Base-by-base conservation (phyloP, 495 filamentous ascomycete species). In the Rhypophila decipiens region DNA sequence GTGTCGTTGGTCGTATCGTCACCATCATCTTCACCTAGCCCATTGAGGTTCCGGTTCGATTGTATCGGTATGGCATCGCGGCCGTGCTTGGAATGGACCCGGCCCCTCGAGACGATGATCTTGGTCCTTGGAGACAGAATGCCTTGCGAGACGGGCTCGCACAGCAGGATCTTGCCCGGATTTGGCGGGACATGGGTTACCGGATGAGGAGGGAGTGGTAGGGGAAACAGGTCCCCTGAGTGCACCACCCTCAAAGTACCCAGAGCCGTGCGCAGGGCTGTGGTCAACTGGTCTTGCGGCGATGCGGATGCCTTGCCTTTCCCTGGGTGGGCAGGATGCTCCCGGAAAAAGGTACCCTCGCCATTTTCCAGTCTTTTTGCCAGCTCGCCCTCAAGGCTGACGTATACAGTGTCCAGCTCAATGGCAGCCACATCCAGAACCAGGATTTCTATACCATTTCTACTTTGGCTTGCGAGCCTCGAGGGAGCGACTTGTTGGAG, bases 161-260 rank as follows among this genome's bases (percentile, higher is more conserved):
- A 87, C 4, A 93, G 73, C 19, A 85, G 78, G 39, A 91, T 81
- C 64, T 83, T 85, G 15, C 86, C 89, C 3, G 87, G 88, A n/a
- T 85, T 86, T 15, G 87, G 78, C 5, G 84, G 81, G 12, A 84
- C 85, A 68, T 90, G 90, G 29, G 87, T 96, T 52, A 93, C 88
- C 9, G 88, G 86, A 66, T 96, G 88, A n/a, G 86, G 77, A 15
- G 86, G 84, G 17, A 95, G 67, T 4, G 87, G 87, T 33, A 98
- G 71, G 1, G 87, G 85, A 47, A 98, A 78, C 35, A 90, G 65
- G 58, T 97, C 93, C 2, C 87, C 88, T 12, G 80, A 74, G 59
- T 94, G 93, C 11, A 95, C 78, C 13, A 98, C 73, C 35, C 81
- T 81, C 21, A 88, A 72, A 8, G 76, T 73, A 13, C 74, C 69